phyloP scores from a whole-genome alignment of 2,329 filamentous ascomycete species.

The Magnaporthiopsis incrustans region DNA sequence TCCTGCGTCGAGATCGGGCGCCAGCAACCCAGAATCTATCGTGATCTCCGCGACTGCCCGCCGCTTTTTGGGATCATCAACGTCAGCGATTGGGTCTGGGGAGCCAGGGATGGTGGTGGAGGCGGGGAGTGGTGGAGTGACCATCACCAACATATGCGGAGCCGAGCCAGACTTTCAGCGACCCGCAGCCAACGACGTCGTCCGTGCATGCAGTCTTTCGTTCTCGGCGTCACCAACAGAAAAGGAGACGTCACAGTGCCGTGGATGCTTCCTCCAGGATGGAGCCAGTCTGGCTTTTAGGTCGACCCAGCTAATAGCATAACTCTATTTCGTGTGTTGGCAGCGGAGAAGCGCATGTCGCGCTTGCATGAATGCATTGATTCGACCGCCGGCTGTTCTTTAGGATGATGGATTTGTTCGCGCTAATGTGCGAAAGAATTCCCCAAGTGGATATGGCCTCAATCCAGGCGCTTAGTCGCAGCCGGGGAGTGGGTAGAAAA shows the following conservation, averaged over 20 bases:
- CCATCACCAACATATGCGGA: not conserved
- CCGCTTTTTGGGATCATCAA: not conserved
- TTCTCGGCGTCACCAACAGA: too few species aligned
- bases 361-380: not conserved
- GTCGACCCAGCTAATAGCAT: not conserved
- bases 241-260: too few species aligned
- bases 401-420: not conserved
- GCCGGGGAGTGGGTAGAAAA: not conserved
- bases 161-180: not conserved
- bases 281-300: not conserved
- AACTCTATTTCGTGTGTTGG: not conserved
- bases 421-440: not conserved
- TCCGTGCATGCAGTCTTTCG: not conserved
- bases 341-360: not conserved
- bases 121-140: not conserved
- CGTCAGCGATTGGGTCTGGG: not conserved
- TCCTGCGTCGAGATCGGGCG: too few species aligned
- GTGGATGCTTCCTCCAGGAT: not conserved
- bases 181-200: not conserved
- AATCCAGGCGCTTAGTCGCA: not conserved
- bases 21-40: not conserved
- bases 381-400: not conserved
- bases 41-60: not conserved
- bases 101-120: not conserved
- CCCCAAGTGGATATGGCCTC: not conserved